phyloP scores from a whole-genome alignment of 176 grass and related monocot genomes.

The Miscanthus lutarioriparius region DNA sequence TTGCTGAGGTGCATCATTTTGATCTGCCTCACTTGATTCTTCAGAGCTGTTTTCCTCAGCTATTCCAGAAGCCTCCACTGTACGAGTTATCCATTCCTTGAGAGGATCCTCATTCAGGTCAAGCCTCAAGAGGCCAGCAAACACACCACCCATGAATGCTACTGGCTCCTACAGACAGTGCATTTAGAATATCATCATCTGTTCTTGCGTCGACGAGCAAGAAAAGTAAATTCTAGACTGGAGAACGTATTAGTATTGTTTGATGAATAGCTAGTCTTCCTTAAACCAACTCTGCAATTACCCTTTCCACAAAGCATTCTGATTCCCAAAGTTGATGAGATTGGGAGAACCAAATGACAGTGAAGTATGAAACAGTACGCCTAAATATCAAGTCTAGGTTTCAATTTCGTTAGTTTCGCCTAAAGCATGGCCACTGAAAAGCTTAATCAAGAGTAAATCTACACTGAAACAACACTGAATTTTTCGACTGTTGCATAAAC shows the following conservation, averaged over 20 bases:
- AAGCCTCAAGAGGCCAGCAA: constrained; percentile 91
- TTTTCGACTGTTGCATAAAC: neutral
- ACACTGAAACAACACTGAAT: neutral
- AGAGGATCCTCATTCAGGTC: constrained; percentile 96
- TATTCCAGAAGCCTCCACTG: constrained; percentile 80
- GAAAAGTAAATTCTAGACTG: neutral
- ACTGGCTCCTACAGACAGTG: constrained; percentile 78
- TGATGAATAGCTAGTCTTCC: neutral
- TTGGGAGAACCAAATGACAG: neutral
- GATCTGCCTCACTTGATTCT: constrained; percentile 45
- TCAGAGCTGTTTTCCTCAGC: constrained; percentile 44
- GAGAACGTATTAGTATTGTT: neutral
- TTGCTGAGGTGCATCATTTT: constrained; percentile 71
- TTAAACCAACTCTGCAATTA: neutral
- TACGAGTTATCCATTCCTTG: constrained; percentile 82
- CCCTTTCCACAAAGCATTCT: neutral
- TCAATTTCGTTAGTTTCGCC: neutral
- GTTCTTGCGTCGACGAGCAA: neutral
- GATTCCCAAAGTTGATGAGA: neutral
- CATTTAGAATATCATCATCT: constrained; percentile 2
- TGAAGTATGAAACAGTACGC: neutral
- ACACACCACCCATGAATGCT: constrained; percentile 86
- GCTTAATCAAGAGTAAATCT: neutral
- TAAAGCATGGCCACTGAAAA: neutral
- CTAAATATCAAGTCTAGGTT: neutral